A percentile compares a stretch with the other conserved stretches of the same genome.
phyloP scores from a whole-genome alignment of 1,139 yeast genomes.

The Pichia sp. region DNA sequence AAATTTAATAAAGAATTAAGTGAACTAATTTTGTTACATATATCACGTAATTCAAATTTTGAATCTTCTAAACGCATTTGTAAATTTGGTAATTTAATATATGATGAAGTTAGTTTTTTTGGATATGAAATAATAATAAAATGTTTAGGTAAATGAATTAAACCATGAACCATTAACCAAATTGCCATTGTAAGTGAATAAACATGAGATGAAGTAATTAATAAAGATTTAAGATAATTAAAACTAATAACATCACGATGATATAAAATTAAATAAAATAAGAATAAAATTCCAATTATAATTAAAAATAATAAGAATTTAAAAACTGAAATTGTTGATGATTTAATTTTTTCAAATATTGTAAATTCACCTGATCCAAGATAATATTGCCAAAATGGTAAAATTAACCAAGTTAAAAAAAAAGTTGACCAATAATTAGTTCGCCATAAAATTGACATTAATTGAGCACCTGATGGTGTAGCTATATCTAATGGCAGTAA shows the following conservation, averaged over 20 bases:
- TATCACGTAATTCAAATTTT: constrained; percentile 56
- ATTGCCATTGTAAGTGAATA: constrained; percentile 69
- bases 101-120: constrained; percentile 38
- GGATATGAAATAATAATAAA: constrained; percentile 33
- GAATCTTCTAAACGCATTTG: constrained; percentile 65
- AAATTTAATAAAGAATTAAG: constrained; percentile 29
- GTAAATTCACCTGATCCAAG: constrained; percentile 64
- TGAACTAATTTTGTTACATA: constrained; percentile 54
- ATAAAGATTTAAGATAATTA: constrained; percentile 54
- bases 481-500: constrained; percentile 50
- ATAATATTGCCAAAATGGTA: constrained; percentile 70
- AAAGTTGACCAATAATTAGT: constrained; percentile 78
- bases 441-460: constrained; percentile 48
- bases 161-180: constrained; percentile 84
- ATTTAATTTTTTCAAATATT: constrained; percentile 40
- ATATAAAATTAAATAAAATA: constrained; percentile 55
- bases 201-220: constrained; percentile 75
- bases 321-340: constrained; percentile 53
- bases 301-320: constrained; percentile 57
- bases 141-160: constrained; percentile 59
- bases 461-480: not conserved
- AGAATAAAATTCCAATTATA: constrained; percentile 46
- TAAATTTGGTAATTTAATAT: constrained; percentile 49
- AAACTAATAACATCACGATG: constrained; percentile 48
- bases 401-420: constrained; percentile 61